A percentile compares a stretch with the other conserved stretches of the same genome.
Evolutionary conservation across 106 monocot genomes (phyloP).

Genomic region (Apostasia ramifera): DNA sequence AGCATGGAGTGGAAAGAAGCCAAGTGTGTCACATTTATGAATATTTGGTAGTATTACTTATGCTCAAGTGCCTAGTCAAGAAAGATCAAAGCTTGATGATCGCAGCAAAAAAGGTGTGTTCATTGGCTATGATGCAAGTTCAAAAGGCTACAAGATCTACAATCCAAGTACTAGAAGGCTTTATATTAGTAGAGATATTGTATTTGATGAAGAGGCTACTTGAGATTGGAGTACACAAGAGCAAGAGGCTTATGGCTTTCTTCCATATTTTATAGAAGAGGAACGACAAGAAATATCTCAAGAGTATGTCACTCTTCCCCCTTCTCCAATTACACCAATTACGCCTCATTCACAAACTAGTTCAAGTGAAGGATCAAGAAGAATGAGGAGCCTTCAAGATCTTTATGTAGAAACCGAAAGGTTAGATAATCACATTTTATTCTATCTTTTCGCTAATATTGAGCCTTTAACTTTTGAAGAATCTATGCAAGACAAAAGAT

Average conservation of each 20-base stretch:
- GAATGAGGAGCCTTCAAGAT: too few relatives aligned
- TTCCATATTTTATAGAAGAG: neutral
- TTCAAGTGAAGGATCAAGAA: neutral
- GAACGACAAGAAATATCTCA: neutral
- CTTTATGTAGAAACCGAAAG: too few relatives aligned
- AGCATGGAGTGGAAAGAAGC: neutral
- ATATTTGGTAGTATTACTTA: slow-evolving; percentile 1
- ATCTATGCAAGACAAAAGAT: too few relatives aligned
- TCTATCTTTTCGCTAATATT: too few relatives aligned
- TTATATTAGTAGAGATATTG: slow-evolving; percentile 3
- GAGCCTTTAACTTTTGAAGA: too few relatives aligned
- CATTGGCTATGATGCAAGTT: neutral
- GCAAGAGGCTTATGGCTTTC: neutral
- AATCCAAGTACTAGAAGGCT: neutral
- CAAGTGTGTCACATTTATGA: neutral
- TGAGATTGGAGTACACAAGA: neutral
- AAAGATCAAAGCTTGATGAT: neutral
- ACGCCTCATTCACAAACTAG: neutral
- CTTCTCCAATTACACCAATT: neutral
- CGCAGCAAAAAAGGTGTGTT: neutral
- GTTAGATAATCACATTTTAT: too few relatives aligned
- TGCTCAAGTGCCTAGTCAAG: neutral
- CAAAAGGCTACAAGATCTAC: slow-evolving; percentile 1
- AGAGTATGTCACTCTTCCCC: neutral
- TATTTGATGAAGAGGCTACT: slow-evolving; percentile 6